Conservation (phyloP, 2,329 filamentous ascomycete genomes). For the Pseudocercospora fijiensis region DNA sequence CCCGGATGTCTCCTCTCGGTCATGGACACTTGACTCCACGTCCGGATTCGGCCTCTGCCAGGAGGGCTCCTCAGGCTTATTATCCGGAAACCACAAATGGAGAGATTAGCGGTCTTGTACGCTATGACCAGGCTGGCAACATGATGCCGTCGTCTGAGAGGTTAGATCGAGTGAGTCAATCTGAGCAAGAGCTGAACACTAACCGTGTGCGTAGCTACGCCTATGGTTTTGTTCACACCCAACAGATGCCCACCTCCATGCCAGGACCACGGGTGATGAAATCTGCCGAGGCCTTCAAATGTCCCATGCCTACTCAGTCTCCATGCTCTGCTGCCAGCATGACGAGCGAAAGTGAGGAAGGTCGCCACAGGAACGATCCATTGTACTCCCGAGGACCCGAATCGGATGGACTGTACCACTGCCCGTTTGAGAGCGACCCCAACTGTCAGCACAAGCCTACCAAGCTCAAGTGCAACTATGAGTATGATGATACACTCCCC, state of each 20-base stretch:
- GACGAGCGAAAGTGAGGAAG: constrained; percentile 34
- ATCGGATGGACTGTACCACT: constrained; percentile 84
- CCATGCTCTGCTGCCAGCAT: constrained; percentile 18
- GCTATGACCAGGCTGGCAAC: constrained; percentile 31
- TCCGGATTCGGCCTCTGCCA: constrained; percentile 18
- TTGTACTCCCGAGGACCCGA: constrained; percentile 67
- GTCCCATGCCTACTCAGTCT: constrained; percentile 12
- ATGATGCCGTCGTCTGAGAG: constrained; percentile 21
- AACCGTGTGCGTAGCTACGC: constrained; percentile 24
- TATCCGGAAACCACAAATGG: constrained; percentile 20
- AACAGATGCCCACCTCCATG: background rate
- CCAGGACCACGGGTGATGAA: background rate
- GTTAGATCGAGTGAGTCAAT: constrained; percentile 24
- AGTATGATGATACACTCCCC: constrained; percentile 62
- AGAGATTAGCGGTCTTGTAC: constrained; percentile 33
- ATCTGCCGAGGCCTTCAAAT: constrained; percentile 12
- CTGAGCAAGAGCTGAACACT: constrained; percentile 16
- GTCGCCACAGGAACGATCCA: constrained; percentile 53
- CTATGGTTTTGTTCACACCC: constrained; percentile 9
- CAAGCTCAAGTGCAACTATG: constrained; percentile 98
- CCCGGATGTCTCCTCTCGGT: constrained; percentile 11
- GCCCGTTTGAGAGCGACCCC: constrained; percentile 69
- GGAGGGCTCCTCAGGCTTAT: background rate
- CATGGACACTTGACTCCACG: constrained; percentile 20
- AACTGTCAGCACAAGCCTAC: constrained; percentile 88